Conservation (phyloP, 345 rosid genomes). For the Passiflora organensis region DNA sequence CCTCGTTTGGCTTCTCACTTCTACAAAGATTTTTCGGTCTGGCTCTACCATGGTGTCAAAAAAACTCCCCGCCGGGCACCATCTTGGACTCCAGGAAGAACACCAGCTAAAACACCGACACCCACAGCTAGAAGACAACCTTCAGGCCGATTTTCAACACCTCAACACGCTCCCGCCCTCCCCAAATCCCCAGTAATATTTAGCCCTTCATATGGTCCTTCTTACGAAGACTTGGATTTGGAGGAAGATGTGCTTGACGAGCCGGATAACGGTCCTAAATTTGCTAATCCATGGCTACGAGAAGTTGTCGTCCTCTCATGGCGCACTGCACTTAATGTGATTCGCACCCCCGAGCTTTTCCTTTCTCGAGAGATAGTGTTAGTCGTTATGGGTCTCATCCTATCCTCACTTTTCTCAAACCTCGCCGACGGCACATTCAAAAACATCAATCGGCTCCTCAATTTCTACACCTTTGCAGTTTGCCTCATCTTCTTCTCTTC, state of each 20-base stretch:
- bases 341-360: constrained; percentile 60
- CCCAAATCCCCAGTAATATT: constrained; percentile 27
- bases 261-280: constrained; percentile 41
- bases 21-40: constrained; percentile 56
- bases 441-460: constrained; percentile 44
- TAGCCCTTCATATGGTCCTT: constrained; percentile 25
- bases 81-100: constrained; percentile 57
- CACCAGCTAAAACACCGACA: constrained; percentile 38
- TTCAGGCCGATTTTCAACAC: constrained; percentile 26
- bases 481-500: constrained; percentile 66
- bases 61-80: constrained; percentile 48
- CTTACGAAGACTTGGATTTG: constrained; percentile 31
- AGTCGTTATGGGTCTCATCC: constrained; percentile 54
- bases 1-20: constrained; percentile 59
- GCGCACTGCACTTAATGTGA: constrained; percentile 42
- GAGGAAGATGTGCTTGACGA: constrained; percentile 44
- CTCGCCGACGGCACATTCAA: constrained; percentile 22
- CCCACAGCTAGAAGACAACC: constrained; percentile 24
- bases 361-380: constrained; percentile 51
- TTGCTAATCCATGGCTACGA: constrained; percentile 60
- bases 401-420: constrained; percentile 47
- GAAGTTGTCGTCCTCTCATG: constrained; percentile 52
- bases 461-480: constrained; percentile 58
- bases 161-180: constrained; percentile 24
- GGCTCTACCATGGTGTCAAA: constrained; percentile 52